Percentiles rank a stretch among this genome's conserved stretches.
These are phyloP conservation scores for Tremellales sp. DNA, from an alignment of 1,284 basidiomycete species.

Conservation along the genomic window DNA sequence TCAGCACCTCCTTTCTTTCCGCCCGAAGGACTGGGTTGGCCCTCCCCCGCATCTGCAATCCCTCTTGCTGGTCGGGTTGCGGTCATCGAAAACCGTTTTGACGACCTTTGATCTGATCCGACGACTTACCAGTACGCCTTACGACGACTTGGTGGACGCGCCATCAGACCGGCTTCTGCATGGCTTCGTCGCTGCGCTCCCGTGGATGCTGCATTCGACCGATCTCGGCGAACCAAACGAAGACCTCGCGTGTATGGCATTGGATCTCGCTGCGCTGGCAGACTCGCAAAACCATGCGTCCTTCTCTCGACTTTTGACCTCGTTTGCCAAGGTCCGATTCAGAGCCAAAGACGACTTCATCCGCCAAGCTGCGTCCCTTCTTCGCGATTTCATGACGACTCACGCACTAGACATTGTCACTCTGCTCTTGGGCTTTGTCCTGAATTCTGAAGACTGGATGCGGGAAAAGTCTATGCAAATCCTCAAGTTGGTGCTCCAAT, in stretches of 20 bases:
- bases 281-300: conserved; percentile 66
- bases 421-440: conserved; percentile 75
- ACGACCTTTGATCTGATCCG: conserved; percentile 69
- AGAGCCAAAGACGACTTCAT: conserved; percentile 90
- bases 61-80: conserved; percentile 72
- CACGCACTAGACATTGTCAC: conserved; percentile 72
- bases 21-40: conserved; percentile 68
- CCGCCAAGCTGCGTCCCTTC: conserved; percentile 76
- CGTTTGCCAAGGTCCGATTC: conserved; percentile 82
- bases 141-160: conserved; percentile 67
- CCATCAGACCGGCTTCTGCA: conserved; percentile 71
- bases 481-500: conserved; percentile 82
- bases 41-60: conserved; percentile 66
- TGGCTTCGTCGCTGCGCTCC: conserved; percentile 76
- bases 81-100: conserved; percentile 68
- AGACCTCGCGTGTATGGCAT: conserved; percentile 65
- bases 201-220: conserved; percentile 84
- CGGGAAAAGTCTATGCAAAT: conserved; percentile 79
- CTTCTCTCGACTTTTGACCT: conserved; percentile 78
- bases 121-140: conserved; percentile 60
- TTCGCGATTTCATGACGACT: conserved; percentile 68
- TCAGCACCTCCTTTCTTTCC: conserved; percentile 62
- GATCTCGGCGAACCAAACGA: conserved; percentile 61
- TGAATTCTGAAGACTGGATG: conserved; percentile 80
- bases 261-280: conserved; percentile 69